Base-by-base conservation (phyloP, 305 asterid genomes). In the Nicotiana rustica region DNA sequence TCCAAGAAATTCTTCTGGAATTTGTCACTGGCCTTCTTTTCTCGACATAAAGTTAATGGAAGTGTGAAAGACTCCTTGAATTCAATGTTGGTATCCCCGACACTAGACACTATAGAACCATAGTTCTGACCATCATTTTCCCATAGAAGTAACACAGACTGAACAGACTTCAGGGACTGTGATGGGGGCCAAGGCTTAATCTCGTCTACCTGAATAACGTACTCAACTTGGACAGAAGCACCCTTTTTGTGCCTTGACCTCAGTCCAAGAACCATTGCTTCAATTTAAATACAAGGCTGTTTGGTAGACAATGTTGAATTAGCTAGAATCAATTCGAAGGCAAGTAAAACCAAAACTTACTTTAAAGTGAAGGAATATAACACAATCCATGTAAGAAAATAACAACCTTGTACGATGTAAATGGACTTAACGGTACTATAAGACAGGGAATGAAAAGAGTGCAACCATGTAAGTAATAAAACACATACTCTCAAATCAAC, bases 181-280 rank as follows among this genome's bases (percentile, higher is more conserved):
- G 96, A 93, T 65, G 99, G 97, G 61, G 98, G 98, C 99, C 99
- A 96, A 5, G 98, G 98, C 83, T 89, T 93, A 55, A 96, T 91
- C 84, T 93, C 94, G 44, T 89, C 86, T 56, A 96, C 81, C 21
- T 87, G 95, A 78, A 96, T 82, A 1, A 88, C 80, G 84, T 90
- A 94, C 35, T 91, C 95, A 6, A 91, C 85, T 85, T 86, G 87
- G 31, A 91, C 81, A 44, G 88, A 79, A 62, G 89, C 83, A 12
- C 94, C 91, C 89, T 88, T 93, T 85, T 91, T 92, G 85, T 86
- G 86, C 82, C 87, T 96, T 3, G 92, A 88, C 79, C 85, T 92
- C 91, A 92, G 81, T 29, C 99, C 98, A 18, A 94, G 97, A 87
- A 93, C 98, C 99, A 96, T 95, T 3, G 84, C 84, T 85, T 82